These are phyloP conservation scores for Quercus alba DNA, from an alignment of 306 rosid genomes.

Conservation along the genomic window DNA sequence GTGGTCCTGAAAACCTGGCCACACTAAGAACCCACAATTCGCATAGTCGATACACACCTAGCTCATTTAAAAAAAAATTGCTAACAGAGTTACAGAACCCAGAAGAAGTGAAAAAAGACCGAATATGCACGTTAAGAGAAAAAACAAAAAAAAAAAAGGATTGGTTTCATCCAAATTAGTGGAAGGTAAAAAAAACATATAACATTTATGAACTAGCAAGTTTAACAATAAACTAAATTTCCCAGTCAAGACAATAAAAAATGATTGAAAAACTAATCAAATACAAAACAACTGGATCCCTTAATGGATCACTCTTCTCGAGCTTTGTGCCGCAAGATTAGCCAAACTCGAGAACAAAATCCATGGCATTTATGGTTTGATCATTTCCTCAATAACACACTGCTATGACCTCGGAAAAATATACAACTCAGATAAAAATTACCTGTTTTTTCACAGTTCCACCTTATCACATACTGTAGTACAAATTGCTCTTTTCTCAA, in stretches of 20 bases:
- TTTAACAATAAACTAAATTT: conserved; percentile 41
- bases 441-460: conserved; percentile 62
- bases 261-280: conserved; percentile 40
- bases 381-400: conserved; percentile 61
- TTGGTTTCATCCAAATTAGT: background rate
- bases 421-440: conserved; percentile 70
- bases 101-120: too few species aligned
- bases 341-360: conserved; percentile 59
- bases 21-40: too few species aligned
- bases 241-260: conserved; percentile 37
- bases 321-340: conserved; percentile 41
- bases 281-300: conserved; percentile 64
- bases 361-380: conserved; percentile 58
- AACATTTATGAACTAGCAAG: conserved; percentile 50
- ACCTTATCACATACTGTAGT: conserved; percentile 57
- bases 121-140: too few species aligned
- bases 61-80: too few species aligned
- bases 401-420: conserved; percentile 65
- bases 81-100: too few species aligned
- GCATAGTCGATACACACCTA: too few species aligned
- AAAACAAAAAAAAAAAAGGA: background rate
- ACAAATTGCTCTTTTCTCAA: conserved; percentile 44
- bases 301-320: conserved; percentile 43
- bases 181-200: conserved; percentile 10
- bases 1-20: too few species aligned